phyloP scores from a whole-genome alignment of 768 basidiomycete species.

The Termitomyces sp. region DNA sequence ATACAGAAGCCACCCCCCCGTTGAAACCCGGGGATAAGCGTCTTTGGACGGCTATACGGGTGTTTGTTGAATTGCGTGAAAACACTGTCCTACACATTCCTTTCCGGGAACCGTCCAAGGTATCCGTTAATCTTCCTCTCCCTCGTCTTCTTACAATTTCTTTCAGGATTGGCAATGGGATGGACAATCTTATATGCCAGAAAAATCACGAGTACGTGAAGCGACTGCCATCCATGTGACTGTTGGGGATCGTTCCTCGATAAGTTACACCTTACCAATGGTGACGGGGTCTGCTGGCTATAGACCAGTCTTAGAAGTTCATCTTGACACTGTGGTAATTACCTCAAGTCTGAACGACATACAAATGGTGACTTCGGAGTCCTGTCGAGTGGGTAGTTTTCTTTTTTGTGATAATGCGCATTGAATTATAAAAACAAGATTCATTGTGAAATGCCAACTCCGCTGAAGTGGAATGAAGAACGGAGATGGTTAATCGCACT shows the following conservation, averaged over 20 bases:
- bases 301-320: conserved; percentile 72
- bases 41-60: conserved; percentile 74
- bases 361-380: conserved; percentile 68
- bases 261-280: conserved; percentile 84
- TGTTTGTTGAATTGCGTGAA: conserved; percentile 78
- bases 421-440: conserved; percentile 38
- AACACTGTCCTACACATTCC: conserved; percentile 80
- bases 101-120: conserved; percentile 89
- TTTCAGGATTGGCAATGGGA: conserved; percentile 92
- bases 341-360: conserved; percentile 89
- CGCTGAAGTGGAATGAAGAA: conserved; percentile 75
- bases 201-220: conserved; percentile 53
- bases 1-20: conserved; percentile 47
- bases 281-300: conserved; percentile 70
- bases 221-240: conserved; percentile 68
- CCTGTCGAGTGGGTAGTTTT: conserved; percentile 57
- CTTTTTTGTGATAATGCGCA: not conserved
- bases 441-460: conserved; percentile 71
- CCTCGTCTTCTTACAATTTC: not conserved
- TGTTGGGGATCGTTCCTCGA: conserved; percentile 77
- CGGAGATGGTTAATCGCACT: conserved; percentile 79
- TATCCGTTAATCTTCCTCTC: conserved; percentile 15
- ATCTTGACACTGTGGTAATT: conserved; percentile 73
- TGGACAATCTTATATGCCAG: conserved; percentile 40
- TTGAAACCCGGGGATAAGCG: conserved; percentile 77